Conservation (phyloP, 2,329 filamentous ascomycete genomes). For the Sporothrix luriei region DNA sequence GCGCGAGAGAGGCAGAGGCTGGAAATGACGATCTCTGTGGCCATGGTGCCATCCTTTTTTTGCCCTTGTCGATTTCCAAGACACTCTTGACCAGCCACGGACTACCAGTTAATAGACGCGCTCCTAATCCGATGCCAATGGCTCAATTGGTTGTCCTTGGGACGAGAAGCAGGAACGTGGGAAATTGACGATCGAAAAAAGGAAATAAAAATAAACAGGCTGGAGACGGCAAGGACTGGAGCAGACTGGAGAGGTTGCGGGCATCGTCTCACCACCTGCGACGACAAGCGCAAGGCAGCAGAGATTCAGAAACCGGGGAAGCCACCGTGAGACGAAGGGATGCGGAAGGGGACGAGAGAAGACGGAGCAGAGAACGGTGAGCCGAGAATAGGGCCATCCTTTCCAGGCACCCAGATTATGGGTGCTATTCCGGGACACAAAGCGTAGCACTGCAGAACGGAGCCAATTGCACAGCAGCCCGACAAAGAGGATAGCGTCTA, state of each 20-base stretch:
- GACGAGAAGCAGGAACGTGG: too few species aligned
- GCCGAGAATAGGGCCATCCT: background rate
- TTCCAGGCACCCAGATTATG: constrained; percentile 4
- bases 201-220: background rate
- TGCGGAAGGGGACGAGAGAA: background rate
- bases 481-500: background rate
- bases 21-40: too few species aligned
- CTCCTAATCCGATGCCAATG: background rate
- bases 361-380: background rate
- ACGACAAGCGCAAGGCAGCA: constrained; percentile 20
- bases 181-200: background rate
- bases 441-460: too few species aligned
- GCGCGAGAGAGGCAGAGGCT: too few species aligned
- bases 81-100: background rate
- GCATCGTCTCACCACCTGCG: background rate
- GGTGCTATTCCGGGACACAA: background rate
- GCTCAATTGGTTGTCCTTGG: too few species aligned
- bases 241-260: background rate
- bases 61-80: background rate
- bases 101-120: background rate
- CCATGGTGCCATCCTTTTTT: background rate
- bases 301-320: background rate
- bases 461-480: background rate
- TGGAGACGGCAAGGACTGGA: background rate
- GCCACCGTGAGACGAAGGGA: background rate